These are phyloP conservation scores for Purshia tridentata DNA, from an alignment of 306 rosid genomes.

Conservation along the genomic window DNA sequence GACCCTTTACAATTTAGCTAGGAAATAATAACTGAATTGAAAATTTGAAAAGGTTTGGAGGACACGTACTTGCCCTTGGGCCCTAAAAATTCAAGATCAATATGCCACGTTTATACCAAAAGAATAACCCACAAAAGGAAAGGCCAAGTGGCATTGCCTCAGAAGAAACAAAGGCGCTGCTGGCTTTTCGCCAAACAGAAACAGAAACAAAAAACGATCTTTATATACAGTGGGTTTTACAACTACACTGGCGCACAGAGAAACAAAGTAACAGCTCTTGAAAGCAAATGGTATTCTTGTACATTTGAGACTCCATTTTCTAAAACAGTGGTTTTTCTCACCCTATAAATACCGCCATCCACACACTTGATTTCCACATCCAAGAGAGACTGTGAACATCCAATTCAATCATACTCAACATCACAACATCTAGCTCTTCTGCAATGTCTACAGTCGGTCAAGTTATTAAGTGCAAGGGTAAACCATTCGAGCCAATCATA, in stretches of 20 bases:
- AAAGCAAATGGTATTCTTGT: not conserved
- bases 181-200: not conserved
- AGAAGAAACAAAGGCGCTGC: not conserved
- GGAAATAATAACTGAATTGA: no score
- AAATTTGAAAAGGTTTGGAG: no score
- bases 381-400: no score
- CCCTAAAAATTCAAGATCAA: no score
- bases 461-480: slow-evolving; percentile 74
- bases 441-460: slow-evolving; percentile 58
- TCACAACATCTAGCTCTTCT: not conserved
- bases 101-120: not conserved
- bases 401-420: not conserved
- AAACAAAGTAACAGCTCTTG: not conserved
- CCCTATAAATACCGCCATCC: not conserved
- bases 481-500: not conserved
- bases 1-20: no score
- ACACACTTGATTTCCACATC: not conserved
- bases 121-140: no score
- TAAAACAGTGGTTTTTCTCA: not conserved
- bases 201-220: not conserved
- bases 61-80: no score
- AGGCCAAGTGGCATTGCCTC: no score
- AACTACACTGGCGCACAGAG: no score
- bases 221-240: no score
- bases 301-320: not conserved